Conservation (phyloP, 192 early-diverging fungal genomes). For the Jimgerdemannia lactiflua region DNA sequence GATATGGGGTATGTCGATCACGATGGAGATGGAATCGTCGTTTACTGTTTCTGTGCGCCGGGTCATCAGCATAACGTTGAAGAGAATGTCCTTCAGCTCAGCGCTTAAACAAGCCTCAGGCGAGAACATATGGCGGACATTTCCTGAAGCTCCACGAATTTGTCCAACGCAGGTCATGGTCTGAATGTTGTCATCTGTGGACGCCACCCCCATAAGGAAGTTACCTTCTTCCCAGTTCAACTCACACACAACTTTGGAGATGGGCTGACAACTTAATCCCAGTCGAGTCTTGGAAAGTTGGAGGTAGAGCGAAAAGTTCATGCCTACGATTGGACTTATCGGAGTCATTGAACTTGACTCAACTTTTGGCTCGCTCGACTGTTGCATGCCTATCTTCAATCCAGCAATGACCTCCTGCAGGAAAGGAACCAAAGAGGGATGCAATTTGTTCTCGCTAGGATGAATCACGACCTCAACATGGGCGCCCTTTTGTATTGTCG, state of each 20-base stretch:
- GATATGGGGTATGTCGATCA: slow-evolving; percentile 55
- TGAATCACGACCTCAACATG: slow-evolving; percentile 65
- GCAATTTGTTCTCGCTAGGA: slow-evolving; percentile 66
- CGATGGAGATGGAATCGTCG: slow-evolving; percentile 35
- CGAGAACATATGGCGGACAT: slow-evolving; percentile 74
- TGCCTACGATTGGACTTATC: slow-evolving; percentile 13
- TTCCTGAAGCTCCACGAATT: slow-evolving; percentile 53
- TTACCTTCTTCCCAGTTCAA: slow-evolving; percentile 70
- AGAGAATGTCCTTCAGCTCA: slow-evolving; percentile 56
- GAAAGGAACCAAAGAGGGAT: slow-evolving; percentile 69
- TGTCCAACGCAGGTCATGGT: slow-evolving; percentile 55
- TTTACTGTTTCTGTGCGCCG: slow-evolving; percentile 15
- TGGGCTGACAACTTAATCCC: slow-evolving; percentile 69
- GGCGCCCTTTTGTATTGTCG: slow-evolving; percentile 31
- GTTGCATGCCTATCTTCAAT: slow-evolving; percentile 55
- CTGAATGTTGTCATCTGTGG: slow-evolving; percentile 26
- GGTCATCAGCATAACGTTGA: slow-evolving; percentile 58
- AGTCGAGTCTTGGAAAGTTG: slow-evolving; percentile 63
- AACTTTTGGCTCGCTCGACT: slow-evolving; percentile 32
- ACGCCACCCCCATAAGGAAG: slow-evolving; percentile 52
- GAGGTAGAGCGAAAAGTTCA: slow-evolving; percentile 52
- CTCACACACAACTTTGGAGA: slow-evolving; percentile 67
- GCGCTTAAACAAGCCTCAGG: slow-evolving; percentile 66
- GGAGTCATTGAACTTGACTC: slow-evolving; percentile 5
- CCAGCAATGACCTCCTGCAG: slow-evolving; percentile 63